Base-by-base conservation (phyloP, 129 eudicot genomes). In the Lactuca sativa region DNA sequence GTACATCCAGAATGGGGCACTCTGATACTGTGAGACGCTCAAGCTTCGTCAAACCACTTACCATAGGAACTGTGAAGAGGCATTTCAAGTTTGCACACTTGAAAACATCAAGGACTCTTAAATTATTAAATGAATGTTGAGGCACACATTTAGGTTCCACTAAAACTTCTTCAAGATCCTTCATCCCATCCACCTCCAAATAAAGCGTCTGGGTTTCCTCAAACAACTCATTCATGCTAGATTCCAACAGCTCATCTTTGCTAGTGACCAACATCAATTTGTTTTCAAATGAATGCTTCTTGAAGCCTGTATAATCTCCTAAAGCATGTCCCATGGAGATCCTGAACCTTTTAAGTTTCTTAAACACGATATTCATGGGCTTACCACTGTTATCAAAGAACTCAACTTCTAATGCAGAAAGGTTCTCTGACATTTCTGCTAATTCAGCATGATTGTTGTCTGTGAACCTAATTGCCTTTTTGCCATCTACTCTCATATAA, bases 221-320 rank as follows among this genome's bases (percentile, higher is more conserved):
- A 44, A 69, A 56, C 40, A 56, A 14, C 43, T 56, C 74, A 40
- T 2, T 38, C 34, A 69, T 21, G 9, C 34, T 69, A 32, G 41
- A 56, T 6, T 56, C 64, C 15, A 1, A 0, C 11, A 56, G 40
- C 6, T 56, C 41, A 0, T 14, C 14, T 2, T 18, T 38, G 10
- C 37, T 12, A 4, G 41, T 69, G n/a, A 56, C 31, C 16, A 69
- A 15, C 64, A 0, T 21, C 40, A 69, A 13, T 0, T 55, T 56
- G 32, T 69, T 69, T 21, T 25, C n/a, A 4, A 56, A 21, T 6
- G 43, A 4, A n/a, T 54, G 11, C 16, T 0, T 17, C 0, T 17
- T 0, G 6, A 18, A 12, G 15, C 0, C 14, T 0, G 0, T 0
- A 11, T 8, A 0, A 0, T 11, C 3, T 8, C 3, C 8, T 9